Base-by-base conservation (phyloP, 2,329 filamentous ascomycete species). In the Pezicula rhizophila region DNA sequence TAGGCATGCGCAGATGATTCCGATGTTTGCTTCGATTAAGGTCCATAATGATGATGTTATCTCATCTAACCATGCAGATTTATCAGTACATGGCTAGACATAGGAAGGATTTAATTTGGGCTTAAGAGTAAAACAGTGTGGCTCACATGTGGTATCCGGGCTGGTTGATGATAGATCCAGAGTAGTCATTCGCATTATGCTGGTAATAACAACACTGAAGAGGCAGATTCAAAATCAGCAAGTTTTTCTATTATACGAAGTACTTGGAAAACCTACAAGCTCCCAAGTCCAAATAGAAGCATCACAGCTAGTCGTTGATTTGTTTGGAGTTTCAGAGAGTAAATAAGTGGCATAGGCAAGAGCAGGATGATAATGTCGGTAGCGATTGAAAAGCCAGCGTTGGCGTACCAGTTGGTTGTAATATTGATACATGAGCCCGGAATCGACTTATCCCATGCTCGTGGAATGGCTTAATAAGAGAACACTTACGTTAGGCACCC, bases 321-420 rank as follows among this genome's bases (percentile, higher is more conserved):
- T 25, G 49, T 20, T 11, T 60, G 60, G 14, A 68, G 49, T 18
- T 59, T 55, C 15, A 66, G 53, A 6, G 53, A 55, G 48, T 60
- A 62, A 28, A 68, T 57, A 3, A 66, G 53, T 2, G 63, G 60
- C 46, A 68, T 60, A 2, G 66, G 65, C 26, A 68, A 53, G 12
- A 62, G 39, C 34, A 68, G 53, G 45, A 69, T 64, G 11, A 64
- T 52, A 8, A 67, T 35, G 45, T 70, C 67, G 7, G 61, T 64
- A 11, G 60, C 33, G 33, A 69, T 66, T 17, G 66, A 66, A 53
- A 64, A 62, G 3, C 62, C 57, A 8, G 64, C 73, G 52, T 77
- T 76, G 40, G 71, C 67, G 48, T 74, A 71, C 74, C 75, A 79
- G 51, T 73, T 71, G 5, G 60, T 62, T 2, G 69, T 70, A 35